phyloP scores from a whole-genome alignment of 2,329 filamentous ascomycete genomes.

The Aureobasidium namibiae region DNA sequence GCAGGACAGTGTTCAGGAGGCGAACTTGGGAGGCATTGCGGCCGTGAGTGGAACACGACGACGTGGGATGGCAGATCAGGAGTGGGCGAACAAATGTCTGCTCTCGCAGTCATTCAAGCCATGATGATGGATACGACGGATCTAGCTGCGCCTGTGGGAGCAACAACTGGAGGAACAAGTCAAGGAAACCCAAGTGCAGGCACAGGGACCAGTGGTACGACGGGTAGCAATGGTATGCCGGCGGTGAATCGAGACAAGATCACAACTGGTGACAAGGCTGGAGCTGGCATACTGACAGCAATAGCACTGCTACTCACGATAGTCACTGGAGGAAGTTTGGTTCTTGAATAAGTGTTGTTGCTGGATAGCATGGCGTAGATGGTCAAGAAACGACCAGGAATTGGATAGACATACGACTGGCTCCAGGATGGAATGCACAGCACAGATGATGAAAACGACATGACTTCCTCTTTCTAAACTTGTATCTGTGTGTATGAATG shows the following conservation, averaged over 20 bases:
- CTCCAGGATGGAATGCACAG: constrained; percentile 9
- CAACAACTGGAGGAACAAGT: constrained; percentile 42
- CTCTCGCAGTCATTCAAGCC: constrained; percentile 39
- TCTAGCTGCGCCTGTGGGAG: constrained; percentile 33
- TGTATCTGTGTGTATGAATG: neutral
- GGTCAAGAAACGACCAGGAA: neutral
- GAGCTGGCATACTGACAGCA: constrained; percentile 58
- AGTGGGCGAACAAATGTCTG: constrained; percentile 49
- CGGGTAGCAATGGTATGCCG: neutral
- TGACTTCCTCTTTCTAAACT: neutral
- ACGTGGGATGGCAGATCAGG: constrained; percentile 38
- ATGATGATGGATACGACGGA: constrained; percentile 31
- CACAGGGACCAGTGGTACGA: constrained; percentile 24
- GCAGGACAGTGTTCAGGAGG: constrained; percentile 45
- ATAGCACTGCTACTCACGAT: constrained; percentile 48
- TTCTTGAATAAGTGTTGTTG: neutral
- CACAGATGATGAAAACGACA: neutral
- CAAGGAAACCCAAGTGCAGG: constrained; percentile 37
- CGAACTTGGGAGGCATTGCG: constrained; percentile 33
- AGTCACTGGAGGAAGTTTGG: constrained; percentile 29
- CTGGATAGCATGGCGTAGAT: neutral
- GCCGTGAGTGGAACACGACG: constrained; percentile 32
- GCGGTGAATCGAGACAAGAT: constrained; percentile 27
- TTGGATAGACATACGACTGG: neutral
- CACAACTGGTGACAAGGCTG: constrained; percentile 54